Conservation (phyloP, 495 filamentous ascomycete genomes). For the Hypomontagnella monticulosa region DNA sequence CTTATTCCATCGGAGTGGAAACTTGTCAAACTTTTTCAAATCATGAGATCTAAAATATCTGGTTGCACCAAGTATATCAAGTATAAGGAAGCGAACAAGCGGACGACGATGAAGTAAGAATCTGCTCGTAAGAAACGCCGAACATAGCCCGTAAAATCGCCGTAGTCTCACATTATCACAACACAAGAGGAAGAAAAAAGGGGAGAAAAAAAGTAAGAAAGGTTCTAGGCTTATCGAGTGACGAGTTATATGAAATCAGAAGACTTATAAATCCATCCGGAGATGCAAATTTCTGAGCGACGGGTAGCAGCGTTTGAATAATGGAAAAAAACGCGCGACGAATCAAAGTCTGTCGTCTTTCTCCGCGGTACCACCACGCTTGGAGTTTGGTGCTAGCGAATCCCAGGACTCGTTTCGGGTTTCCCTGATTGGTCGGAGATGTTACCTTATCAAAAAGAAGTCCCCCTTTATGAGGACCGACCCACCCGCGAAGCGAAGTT, state of each 20-base stretch:
- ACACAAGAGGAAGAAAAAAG: not conserved
- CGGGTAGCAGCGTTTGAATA: conserved; percentile 14
- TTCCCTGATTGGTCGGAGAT: conserved; percentile 18
- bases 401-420: too few relatives aligned
- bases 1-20: too few relatives aligned
- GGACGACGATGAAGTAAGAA: not conserved
- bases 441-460: conserved; percentile 24
- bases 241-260: not conserved
- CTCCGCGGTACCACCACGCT: conserved; percentile 28
- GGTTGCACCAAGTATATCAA: too few relatives aligned
- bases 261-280: conserved; percentile 10
- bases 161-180: not conserved
- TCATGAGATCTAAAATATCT: too few relatives aligned
- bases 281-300: conserved; percentile 24
- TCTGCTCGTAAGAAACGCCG: not conserved
- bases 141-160: conserved; percentile 1
- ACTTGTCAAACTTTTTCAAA: too few relatives aligned
- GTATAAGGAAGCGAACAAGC: too few relatives aligned
- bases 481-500: conserved; percentile 9
- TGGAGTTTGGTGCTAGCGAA: not conserved
- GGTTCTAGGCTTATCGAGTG: not conserved
- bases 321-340: not conserved
- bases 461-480: conserved; percentile 7
- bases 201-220: not conserved
- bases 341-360: conserved; percentile 16